Evolutionary conservation across 75 land plant genomes (phyloP).

Genomic region (Larix kaempferi): DNA sequence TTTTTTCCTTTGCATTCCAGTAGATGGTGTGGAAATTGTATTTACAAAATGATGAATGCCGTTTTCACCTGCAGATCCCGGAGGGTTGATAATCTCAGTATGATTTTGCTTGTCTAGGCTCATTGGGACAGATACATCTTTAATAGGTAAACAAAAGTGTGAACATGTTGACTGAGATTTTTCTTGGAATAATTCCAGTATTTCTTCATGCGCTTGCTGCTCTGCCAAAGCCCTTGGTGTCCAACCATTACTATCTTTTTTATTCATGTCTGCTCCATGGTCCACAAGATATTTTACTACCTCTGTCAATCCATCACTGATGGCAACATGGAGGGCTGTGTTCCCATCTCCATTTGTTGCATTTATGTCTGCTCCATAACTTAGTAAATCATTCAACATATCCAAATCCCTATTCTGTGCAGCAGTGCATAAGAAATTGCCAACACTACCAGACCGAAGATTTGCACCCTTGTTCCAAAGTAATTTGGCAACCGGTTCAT

Average conservation of each 20-base stretch:
- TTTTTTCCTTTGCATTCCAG: slow-evolving; percentile 19
- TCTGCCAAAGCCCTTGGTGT: slow-evolving; percentile 23
- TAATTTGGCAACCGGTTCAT: slow-evolving; percentile 34
- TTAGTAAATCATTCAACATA: slow-evolving; percentile 51
- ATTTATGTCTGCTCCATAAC: slow-evolving; percentile 61
- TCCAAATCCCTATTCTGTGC: slow-evolving; percentile 46
- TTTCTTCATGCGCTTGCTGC: slow-evolving; percentile 32
- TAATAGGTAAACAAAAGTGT: neutral
- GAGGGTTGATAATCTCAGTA: neutral
- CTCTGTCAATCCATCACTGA: slow-evolving; percentile 35
- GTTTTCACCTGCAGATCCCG: neutral
- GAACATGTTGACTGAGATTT: neutral
- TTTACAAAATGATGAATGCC: slow-evolving; percentile 1
- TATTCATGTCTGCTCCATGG: slow-evolving; percentile 40
- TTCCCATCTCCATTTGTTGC: slow-evolving; percentile 39
- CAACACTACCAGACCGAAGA: slow-evolving; percentile 39
- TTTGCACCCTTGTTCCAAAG: slow-evolving; percentile 62
- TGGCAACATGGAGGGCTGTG: slow-evolving; percentile 74
- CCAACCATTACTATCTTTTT: slow-evolving; percentile 27
- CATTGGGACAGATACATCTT: no score
- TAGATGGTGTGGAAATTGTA: neutral
- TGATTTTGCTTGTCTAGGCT: neutral
- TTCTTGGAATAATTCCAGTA: slow-evolving; percentile 12
- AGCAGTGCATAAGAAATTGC: slow-evolving; percentile 56
- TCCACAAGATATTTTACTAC: slow-evolving; percentile 42